Conservation (phyloP, 208 protist species). For the Acanthamoeba quina region DNA sequence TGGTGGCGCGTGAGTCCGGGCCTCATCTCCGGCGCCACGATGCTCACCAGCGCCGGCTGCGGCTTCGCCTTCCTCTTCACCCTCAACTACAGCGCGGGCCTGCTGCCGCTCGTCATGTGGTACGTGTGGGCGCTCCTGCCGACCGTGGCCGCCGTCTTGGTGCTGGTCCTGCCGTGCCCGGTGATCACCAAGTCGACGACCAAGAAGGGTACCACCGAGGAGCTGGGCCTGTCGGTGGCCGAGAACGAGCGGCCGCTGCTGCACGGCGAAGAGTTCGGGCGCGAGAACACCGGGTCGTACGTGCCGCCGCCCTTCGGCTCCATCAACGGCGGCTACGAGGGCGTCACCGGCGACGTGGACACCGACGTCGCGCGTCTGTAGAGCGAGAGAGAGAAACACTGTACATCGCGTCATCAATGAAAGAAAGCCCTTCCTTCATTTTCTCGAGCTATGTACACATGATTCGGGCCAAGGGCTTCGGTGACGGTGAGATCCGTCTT, state of each 20-base stretch:
- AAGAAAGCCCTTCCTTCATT: no score
- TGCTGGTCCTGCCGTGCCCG: neutral
- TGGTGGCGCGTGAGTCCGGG: slow-evolving; percentile 48
- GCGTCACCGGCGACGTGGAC: neutral
- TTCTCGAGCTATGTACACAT: no score
- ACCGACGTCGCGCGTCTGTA: neutral
- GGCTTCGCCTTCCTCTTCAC: slow-evolving; percentile 57
- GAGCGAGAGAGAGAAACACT: no score
- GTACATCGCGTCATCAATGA: no score
- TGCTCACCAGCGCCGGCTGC: neutral
- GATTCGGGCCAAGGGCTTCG: no score
- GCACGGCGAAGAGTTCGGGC: no score
- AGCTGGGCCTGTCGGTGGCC: neutral
- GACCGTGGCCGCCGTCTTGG: neutral
- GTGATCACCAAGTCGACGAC: neutral
- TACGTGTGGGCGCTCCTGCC: neutral
- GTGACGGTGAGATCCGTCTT: no score
- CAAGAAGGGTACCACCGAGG: no score
- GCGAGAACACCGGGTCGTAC: neutral
- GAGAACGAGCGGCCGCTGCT: neutral
- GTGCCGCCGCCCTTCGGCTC: neutral
- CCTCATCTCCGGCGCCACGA: slow-evolving; percentile 8
- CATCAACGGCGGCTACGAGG: neutral
- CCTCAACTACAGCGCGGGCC: neutral
- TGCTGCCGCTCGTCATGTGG: neutral